Evolutionary conservation across 2,329 filamentous ascomycete genomes (phyloP).

Genomic region (Neofusicoccum ribis): DNA sequence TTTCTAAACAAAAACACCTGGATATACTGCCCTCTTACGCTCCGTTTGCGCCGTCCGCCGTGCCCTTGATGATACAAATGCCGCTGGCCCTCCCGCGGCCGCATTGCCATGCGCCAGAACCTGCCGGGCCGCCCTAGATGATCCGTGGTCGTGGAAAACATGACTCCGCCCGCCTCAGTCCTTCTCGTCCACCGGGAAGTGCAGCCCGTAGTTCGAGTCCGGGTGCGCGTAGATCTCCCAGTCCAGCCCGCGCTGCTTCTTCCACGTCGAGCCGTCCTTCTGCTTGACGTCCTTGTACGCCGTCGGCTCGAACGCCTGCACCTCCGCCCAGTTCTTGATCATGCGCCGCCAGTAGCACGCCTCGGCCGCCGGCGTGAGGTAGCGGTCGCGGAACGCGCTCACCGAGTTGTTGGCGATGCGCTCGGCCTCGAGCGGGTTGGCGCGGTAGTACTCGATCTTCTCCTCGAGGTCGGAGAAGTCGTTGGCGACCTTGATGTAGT

Average conservation of each 20-base stretch:
- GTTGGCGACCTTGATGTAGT: slow-evolving; percentile 51
- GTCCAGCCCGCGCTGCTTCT: background rate
- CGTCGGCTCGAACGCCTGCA: slow-evolving; percentile 10
- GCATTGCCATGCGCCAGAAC: too few species aligned
- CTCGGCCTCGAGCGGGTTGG: slow-evolving; percentile 45
- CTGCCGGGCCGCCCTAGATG: too few species aligned
- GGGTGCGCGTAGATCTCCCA: background rate
- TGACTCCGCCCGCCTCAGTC: too few species aligned
- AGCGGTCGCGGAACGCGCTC: slow-evolving; percentile 52
- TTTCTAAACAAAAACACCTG: too few species aligned
- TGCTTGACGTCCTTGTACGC: slow-evolving; percentile 1
- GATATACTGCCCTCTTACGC: too few species aligned
- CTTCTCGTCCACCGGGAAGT: too few species aligned
- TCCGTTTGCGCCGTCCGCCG: too few species aligned
- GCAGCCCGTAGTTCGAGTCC: background rate
- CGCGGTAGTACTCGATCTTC: slow-evolving; percentile 43
- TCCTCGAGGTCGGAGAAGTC: slow-evolving; percentile 45
- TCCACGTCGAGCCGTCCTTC: background rate
- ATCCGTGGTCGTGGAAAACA: too few species aligned
- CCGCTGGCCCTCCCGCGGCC: too few species aligned
- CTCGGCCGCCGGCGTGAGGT: slow-evolving; percentile 56
- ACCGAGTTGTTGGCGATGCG: slow-evolving; percentile 52
- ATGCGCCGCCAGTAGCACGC: slow-evolving; percentile 57
- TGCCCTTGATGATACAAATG: too few species aligned
- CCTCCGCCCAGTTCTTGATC: slow-evolving; percentile 27